Base-by-base conservation (phyloP, 2,329 filamentous ascomycete genomes). In the Aureobasidium subglaciale region DNA sequence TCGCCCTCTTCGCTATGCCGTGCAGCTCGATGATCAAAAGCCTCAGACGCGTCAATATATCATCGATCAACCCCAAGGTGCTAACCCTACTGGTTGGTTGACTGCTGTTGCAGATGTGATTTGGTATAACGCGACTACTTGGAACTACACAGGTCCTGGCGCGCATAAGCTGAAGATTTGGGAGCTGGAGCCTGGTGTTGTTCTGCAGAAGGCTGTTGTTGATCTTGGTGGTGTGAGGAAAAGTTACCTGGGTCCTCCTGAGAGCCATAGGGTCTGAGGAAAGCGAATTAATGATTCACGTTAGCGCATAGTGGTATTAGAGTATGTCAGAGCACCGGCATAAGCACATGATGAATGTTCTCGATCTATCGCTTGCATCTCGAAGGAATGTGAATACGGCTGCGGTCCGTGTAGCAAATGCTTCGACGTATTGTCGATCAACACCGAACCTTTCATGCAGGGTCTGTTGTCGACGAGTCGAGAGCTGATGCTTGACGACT, bases 51-150 rank as follows among this genome's bases (percentile, higher is more conserved):
- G 64, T n/a, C 63, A 64, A 32, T 62, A 62, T 38, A 61, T 66
- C 2, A 59, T 62, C n/a, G 63, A 65, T 34, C 61, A 62, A 42
- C 59, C 62, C 2, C 58, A 53, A 4, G 64, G 64, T 13, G 62
- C 58, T 4, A 58, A 62, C 13, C 79, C 79, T 1, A 71, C 71
- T 0, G 73, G 72, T 6, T 82, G 79, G 78, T 65, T 70, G 6
- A 62, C 63, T 9, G 76, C 75, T 0, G 78, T 80, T 1, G 75
- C 75, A 13, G 73, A 79, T 50, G 70, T 73, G 25, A 75, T 75
- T 7, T 81, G 78, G 79, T 70, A 67, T 5, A 75, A 73, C 50
- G 72, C 68, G 15, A 75, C 73, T 10, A 71, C 69, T 30, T 63
- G 68, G 60, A 62, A 71, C 58, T 62, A 64, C 53, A 4, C 64